A percentile compares a stretch with the other conserved stretches of the same genome.
phyloP scores from a whole-genome alignment of 176 grass and related monocot species.

The Zea mays region Zm-B73-REFERENCE-NAM-5.0 NC_050103.1:63720501-63721000 shows the following conservation, averaged over 20 bases:
- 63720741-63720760: no score
- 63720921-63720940: not conserved
- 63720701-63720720: not conserved
- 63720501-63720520: conserved; percentile 26
- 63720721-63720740: not conserved
- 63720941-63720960: conserved; percentile 48
- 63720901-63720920: not conserved
- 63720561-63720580: conserved; percentile 19
- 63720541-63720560: conserved; percentile 16
- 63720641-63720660: not conserved
- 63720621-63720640: conserved; percentile 21
- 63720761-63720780: not conserved
- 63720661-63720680: not conserved
- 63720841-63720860: conserved; percentile 1
- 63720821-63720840: not conserved
- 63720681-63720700: not conserved
- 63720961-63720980: conserved; percentile 82
- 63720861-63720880: not conserved
- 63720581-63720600: conserved; percentile 15
- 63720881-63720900: not conserved
- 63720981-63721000: conserved; percentile 62
- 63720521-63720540: not conserved
- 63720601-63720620: conserved; percentile 26
- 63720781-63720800: not conserved
- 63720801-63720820: not conserved